Evolutionary conservation across 140 eudicot species (phyloP), one percentile per base, ranked within the genome.

Genomic region (Anethum foeniculum): DNA sequence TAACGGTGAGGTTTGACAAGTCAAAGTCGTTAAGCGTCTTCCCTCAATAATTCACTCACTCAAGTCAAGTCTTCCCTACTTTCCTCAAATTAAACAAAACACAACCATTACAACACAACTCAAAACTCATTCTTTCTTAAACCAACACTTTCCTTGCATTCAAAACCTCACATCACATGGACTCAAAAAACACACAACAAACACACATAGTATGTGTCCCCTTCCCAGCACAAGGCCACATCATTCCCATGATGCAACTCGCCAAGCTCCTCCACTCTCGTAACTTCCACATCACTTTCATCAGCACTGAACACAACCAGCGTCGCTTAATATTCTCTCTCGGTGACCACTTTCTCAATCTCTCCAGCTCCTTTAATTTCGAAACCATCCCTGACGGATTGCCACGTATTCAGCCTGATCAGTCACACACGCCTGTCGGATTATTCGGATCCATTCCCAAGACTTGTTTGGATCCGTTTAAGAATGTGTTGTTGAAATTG

Each of bases 151-250:
- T 56, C 30, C 8, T 1, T 41, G 7, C 46, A 41, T 39, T 48
- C 54, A 13, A 56, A 56, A 9, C 14, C 10, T 32, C 28, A 56
- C 2, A 12, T 12, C 25, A 25, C 12, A 76, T 76, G 80, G 10
- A 51, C 23, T 76, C 80, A 6, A 76, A 8, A 27, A 13, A 36
- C 32, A 19, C n/a, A 7, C 13, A 48, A 7, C 13, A 48, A 8
- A 67, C 80, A 10, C 80, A 76, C 25, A 34, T 51, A 51, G 67
- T 47, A 48, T 76, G 80, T 19, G 46, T 76, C n/a, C 80, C 80
- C 10, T 76, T 76, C 23, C 80, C 80, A 2, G 80, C 80, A 7
- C 68, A 49, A 51, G 80, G 80, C 46, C 80, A 76, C 56, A 51
- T 48, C 5, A 76, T 30, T 44, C 80, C 80, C 43, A 47, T 34